A percentile compares a stretch with the other conserved stretches of the same genome.
Evolutionary conservation across 768 basidiomycete species (phyloP).

Genomic region (Hericium erinaceus): DNA sequence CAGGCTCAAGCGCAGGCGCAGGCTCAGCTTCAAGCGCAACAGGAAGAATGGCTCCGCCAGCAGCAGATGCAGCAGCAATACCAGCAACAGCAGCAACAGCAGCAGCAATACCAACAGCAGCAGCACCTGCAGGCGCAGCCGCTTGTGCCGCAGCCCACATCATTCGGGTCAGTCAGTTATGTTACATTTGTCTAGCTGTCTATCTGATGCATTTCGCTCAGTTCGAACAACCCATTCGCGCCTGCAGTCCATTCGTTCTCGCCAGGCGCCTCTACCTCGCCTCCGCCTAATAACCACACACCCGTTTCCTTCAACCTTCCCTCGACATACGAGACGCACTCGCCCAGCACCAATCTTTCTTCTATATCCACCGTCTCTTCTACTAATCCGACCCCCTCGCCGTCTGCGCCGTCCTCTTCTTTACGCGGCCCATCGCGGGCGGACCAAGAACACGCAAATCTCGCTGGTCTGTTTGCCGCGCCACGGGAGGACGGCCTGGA

Average conservation of each 20-base stretch:
- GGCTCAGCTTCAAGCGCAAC: slow-evolving; percentile 36
- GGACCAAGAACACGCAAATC: slow-evolving; percentile 64
- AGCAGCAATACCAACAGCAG: slow-evolving; percentile 18
- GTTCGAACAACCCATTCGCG: slow-evolving; percentile 96
- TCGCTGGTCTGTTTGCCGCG: slow-evolving; percentile 80
- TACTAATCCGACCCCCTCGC: slow-evolving; percentile 22
- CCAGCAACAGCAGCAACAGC: slow-evolving; percentile 45
- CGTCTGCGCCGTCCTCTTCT: slow-evolving; percentile 9
- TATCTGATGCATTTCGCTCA: slow-evolving; percentile 23
- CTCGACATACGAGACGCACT: slow-evolving; percentile 50
- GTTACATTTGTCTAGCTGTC: not conserved
- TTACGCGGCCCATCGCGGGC: slow-evolving; percentile 25
- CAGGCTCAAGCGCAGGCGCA: slow-evolving; percentile 35
- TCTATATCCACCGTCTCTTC: slow-evolving; percentile 25
- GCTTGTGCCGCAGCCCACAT: slow-evolving; percentile 54
- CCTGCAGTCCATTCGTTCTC: slow-evolving; percentile 23
- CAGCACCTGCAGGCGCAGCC: slow-evolving; percentile 20
- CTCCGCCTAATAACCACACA: slow-evolving; percentile 27
- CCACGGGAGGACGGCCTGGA: slow-evolving; percentile 83
- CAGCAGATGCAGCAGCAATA: slow-evolving; percentile 44
- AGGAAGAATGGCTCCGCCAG: slow-evolving; percentile 54
- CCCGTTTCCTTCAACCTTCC: slow-evolving; percentile 50
- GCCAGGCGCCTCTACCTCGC: slow-evolving; percentile 23
- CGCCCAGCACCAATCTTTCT: slow-evolving; percentile 32
- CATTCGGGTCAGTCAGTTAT: slow-evolving; percentile 50